These are phyloP conservation scores for Fusarium algeriense DNA, from an alignment of 2,329 filamentous ascomycete genomes.

Conservation along the genomic window DNA sequence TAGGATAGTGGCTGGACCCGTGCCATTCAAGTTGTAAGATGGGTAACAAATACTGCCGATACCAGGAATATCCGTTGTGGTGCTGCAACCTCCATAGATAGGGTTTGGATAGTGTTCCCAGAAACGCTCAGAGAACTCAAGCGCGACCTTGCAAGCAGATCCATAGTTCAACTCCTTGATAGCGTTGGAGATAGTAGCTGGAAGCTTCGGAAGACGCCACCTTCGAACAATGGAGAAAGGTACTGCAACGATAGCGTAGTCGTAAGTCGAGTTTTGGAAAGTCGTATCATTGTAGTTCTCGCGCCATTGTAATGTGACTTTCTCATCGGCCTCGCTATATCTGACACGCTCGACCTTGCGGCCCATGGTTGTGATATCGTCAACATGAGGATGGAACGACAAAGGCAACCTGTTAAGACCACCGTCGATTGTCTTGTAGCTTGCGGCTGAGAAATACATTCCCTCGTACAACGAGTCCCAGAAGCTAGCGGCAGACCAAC, in stretches of 20 bases:
- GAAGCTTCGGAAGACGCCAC: background rate
- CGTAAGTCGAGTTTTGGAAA: conserved; percentile 12
- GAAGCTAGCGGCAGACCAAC: background rate
- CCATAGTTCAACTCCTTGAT: conserved; percentile 13
- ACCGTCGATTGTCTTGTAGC: conserved; percentile 7
- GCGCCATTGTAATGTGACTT: conserved; percentile 7
- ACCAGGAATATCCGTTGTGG: background rate
- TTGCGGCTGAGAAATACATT: conserved; percentile 1
- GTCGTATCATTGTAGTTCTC: conserved; percentile 5
- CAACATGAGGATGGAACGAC: background rate
- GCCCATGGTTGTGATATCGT: conserved; percentile 3
- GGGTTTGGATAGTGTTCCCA: conserved; percentile 24
- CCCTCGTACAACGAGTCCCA: conserved; percentile 6
- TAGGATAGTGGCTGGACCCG: conserved; percentile 2
- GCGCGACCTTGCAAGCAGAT: conserved; percentile 1
- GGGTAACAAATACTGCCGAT: conserved; percentile 12
- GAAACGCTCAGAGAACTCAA: conserved; percentile 15
- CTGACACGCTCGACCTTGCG: conserved; percentile 15
- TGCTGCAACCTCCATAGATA: conserved; percentile 4
- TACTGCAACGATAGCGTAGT: background rate
- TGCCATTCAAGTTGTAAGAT: conserved; percentile 10
- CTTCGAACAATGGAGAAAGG: conserved; percentile 12
- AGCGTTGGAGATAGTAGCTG: conserved; percentile 15
- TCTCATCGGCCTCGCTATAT: background rate
- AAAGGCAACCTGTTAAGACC: conserved; percentile 1